Evolutionary conservation across 73 alveolate genomes (phyloP), one percentile per base, ranked within the genome.

Genomic region (Stentor coeruleus): DNA sequence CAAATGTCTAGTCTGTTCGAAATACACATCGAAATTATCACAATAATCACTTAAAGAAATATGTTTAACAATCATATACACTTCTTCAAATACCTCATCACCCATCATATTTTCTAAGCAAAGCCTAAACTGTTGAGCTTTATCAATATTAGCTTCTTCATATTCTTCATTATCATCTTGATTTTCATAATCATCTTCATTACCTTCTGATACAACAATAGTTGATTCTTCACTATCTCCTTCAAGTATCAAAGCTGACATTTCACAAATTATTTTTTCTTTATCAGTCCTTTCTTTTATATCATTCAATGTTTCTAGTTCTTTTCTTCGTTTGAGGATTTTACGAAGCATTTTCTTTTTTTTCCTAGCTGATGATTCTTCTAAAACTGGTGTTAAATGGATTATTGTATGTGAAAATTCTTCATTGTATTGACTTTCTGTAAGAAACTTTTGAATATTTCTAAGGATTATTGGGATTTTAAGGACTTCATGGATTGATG

Each of bases 331-430:
- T 49, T 49, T 49, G 20, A 11, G 6, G 20, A 49, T 20, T 11
- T 20, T 6, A 49, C 66, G 6, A 11, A 49, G 66, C 66, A 49
- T 49, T 49, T 20, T 49, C 66, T 20, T 49, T 20, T 20, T 49
- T 49, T 49, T 49, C 66, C 20, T 49, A 6, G 6, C 20, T 6
- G 28, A 11, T 49, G 6, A 11, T 49, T 49, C 66, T 49, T 49
- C 66, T 11, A 49, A 49, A 49, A 49, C 66, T 11, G 6, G 6
- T 11, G 66, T 49, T 6, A 11, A 11, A 89, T 92, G 97, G 40
- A 92, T 79, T 37, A 92, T 39, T 36, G 97, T 92, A 83, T 92
- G 97, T 2, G 95, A 84, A 80, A 92, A 92, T 77, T 94, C 98
- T 20, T 75, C 59, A 33, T 89, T 82, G 90, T 76, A 89, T 15